Percentiles rank a stretch among this genome's conserved stretches.
Conservation (phyloP, 169 alveolate genomes). For the Eimeria falciformis region DNA sequence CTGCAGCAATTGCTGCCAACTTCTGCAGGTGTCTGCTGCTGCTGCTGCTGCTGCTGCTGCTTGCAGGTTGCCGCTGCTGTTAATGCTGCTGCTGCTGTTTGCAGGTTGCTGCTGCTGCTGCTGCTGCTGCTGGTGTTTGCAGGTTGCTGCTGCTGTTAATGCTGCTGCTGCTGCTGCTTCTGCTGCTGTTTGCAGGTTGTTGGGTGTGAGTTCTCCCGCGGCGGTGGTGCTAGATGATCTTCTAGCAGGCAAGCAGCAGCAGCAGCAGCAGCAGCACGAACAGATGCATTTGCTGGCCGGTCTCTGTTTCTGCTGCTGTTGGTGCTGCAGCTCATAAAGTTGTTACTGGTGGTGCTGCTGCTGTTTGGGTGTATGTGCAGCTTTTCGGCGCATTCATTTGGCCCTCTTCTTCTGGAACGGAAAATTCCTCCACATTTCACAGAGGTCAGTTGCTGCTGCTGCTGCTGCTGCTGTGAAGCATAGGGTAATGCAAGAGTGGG, state of each 20-base stretch:
- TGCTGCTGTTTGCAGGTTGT: background rate
- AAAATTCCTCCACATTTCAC: conserved; percentile 16
- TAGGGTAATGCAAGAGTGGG: too few relatives aligned
- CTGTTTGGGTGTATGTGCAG: background rate
- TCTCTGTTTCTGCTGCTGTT: background rate
- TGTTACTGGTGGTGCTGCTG: background rate
- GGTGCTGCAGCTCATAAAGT: conserved; percentile 1
- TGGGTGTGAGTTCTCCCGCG: background rate
- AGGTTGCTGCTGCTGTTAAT: background rate
- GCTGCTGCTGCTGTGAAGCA: background rate
- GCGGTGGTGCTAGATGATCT: conserved; percentile 42
- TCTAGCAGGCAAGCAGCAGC: background rate
- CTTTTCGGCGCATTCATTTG: conserved; percentile 30
- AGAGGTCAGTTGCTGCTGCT: conserved; percentile 2
- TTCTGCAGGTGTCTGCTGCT: conserved; percentile 50
- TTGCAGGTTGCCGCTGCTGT: background rate
- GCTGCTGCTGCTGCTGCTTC: conserved; percentile 11
- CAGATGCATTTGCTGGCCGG: background rate
- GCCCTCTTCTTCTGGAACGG: conserved; percentile 36
- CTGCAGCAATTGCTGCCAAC: conserved; percentile 13
- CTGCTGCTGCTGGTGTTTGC: background rate
- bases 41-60: conserved; percentile 38
- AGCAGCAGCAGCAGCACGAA: background rate
- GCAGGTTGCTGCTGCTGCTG: background rate
- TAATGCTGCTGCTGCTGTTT: background rate